Evolutionary conservation across 2,329 filamentous ascomycete genomes (phyloP).

Genomic region (Aspergillus amoenus): DNA sequence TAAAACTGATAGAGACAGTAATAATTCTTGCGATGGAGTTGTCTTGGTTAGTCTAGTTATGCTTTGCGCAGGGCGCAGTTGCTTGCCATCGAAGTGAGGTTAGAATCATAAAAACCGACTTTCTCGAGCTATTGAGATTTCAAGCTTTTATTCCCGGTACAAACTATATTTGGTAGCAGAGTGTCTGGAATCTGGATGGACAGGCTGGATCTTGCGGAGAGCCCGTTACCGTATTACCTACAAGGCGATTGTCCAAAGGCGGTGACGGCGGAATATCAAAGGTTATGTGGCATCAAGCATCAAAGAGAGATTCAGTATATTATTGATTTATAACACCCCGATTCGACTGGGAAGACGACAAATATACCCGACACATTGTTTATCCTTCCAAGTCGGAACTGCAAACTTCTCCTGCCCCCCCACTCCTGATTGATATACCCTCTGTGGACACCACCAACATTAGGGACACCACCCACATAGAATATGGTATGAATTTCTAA

Average conservation of each 20-base stretch:
- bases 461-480: background rate
- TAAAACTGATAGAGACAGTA: too few relatives aligned
- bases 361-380: background rate
- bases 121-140: background rate
- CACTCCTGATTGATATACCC: background rate
- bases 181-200: too few relatives aligned
- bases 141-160: background rate
- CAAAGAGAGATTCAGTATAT: background rate
- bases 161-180: background rate
- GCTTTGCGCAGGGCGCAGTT: too few relatives aligned
- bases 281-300: background rate
- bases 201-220: too few relatives aligned
- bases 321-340: constrained; percentile 12
- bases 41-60: too few relatives aligned
- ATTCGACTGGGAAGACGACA: background rate
- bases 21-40: too few relatives aligned
- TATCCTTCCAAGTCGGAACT: background rate
- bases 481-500: constrained; percentile 19
- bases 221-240: too few relatives aligned
- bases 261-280: background rate
- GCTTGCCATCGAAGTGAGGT: too few relatives aligned
- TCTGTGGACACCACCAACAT: background rate
- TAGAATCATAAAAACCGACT: background rate
- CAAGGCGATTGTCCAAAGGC: background rate
- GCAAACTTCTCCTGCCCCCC: background rate